Conservation (phyloP, 176 grass and related monocot genomes). For the Oryza meridionalis region DNA sequence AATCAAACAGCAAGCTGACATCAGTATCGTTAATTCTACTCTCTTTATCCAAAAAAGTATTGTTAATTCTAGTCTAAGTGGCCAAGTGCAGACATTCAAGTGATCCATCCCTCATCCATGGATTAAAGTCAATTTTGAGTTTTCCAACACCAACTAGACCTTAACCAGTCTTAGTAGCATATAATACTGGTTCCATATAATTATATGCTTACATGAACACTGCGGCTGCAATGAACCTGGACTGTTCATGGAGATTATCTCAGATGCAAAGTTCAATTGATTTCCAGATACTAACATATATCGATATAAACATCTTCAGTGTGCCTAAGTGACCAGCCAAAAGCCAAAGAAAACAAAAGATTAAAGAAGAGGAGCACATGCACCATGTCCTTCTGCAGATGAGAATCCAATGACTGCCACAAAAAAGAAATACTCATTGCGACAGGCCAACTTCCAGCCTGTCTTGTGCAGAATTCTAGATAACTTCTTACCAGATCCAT, state of each 20-base stretch:
- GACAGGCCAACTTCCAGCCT: conserved; percentile 55
- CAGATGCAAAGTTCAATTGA: conserved; percentile 8
- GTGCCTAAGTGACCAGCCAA: conserved; percentile 28
- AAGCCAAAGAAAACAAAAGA: conserved; percentile 36
- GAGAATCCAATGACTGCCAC: conserved; percentile 59
- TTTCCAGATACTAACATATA: conserved; percentile 14
- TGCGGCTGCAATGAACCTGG: conserved; percentile 40
- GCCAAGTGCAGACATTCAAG: not conserved
- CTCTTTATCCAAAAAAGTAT: not conserved
- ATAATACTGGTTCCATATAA: conserved; percentile 3
- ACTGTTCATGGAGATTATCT: conserved; percentile 39
- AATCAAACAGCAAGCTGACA: conserved; percentile 5
- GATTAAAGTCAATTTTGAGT: conserved; percentile 26
- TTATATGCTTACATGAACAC: conserved; percentile 1
- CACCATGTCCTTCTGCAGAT: conserved; percentile 15
- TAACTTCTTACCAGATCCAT: conserved; percentile 46
- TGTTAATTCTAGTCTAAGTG: not conserved
- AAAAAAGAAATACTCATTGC: conserved; percentile 41
- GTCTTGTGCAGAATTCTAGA: conserved; percentile 33
- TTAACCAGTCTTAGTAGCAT: conserved; percentile 4
- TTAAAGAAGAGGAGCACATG: conserved; percentile 38
- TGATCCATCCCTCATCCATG: conserved; percentile 20
- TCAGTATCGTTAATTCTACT: not conserved
- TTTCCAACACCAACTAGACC: not conserved
- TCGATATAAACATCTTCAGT: conserved; percentile 30